A percentile compares a stretch with the other conserved stretches of the same genome.
Evolutionary conservation across 1,284 basidiomycete species (phyloP).

Genomic region (Cronartium ribicola): DNA sequence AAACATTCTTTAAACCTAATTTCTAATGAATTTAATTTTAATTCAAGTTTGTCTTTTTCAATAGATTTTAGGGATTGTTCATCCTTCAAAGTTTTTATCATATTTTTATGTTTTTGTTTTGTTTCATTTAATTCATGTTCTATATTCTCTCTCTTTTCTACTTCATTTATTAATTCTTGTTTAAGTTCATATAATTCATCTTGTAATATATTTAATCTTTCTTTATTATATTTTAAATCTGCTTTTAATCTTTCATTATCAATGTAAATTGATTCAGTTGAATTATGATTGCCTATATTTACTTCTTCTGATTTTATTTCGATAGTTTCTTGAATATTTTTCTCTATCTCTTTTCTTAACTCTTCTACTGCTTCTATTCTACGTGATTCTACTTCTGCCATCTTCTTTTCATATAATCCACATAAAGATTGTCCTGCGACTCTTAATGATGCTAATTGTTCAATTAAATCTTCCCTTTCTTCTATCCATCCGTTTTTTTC

Average conservation of each 20-base stretch:
- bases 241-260: slow-evolving; percentile 35
- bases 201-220: slow-evolving; percentile 9
- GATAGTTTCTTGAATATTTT: slow-evolving; percentile 1
- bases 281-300: background rate
- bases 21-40: slow-evolving; percentile 1
- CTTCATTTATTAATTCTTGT: slow-evolving; percentile 11
- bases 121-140: background rate
- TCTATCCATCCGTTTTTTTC: background rate
- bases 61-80: background rate
- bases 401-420: slow-evolving; percentile 23
- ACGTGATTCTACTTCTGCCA: background rate
- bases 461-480: slow-evolving; percentile 1
- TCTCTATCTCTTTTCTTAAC: background rate
- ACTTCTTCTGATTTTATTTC: slow-evolving; percentile 1
- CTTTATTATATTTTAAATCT: slow-evolving; percentile 29
- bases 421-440: slow-evolving; percentile 26
- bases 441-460: slow-evolving; percentile 19
- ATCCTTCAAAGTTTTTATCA: slow-evolving; percentile 1
- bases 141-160: slow-evolving; percentile 4
- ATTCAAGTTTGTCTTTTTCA: slow-evolving; percentile 7
- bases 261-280: slow-evolving; percentile 18
- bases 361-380: background rate
- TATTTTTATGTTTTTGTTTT: background rate
- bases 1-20: slow-evolving; percentile 12
- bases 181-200: slow-evolving; percentile 30